Evolutionary conservation across 805 yeast genomes (phyloP), one percentile per base, ranked within the genome.

Genomic region (Kodamaea jinghongensis): DNA sequence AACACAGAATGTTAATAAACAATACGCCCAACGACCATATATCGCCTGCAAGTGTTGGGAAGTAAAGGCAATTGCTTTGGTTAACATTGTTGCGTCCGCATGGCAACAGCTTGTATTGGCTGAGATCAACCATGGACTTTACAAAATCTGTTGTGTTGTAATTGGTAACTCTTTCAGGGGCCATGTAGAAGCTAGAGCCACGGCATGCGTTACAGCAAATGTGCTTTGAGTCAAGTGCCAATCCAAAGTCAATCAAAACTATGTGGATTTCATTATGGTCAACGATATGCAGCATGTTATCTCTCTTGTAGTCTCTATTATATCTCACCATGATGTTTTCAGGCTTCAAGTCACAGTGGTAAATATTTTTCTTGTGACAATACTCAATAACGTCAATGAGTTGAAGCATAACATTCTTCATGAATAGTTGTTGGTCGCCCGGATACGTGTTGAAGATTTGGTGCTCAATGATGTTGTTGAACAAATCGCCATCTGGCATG

Each of bases 171-270:
- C 93, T 65, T 59, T 89, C 96, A 6, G 96, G 96, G 0, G 96
- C 85, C 96, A 90, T 89, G 64, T 89, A 89, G 61, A 86, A 90
- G 16, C 86, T 76, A 6, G 91, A 83, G 1, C 96, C 97, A 41
- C 95, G 76, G 48, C 95, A 88, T 14, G 81, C 78, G 51, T 84
- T 83, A 45, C 83, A 76, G 46, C 81, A 78, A 28, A 84, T 73
- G 41, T 55, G 62, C 29, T 70, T 64, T 8, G 76, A 72, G 34
- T 76, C 73, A 43, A 91, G 77, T 15, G 96, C 89, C 15, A 91
- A 70, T 4, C 98, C 98, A 62, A 93, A 91, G 65, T 91, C 99
- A 27, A 95, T 91, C 45, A 82, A 70, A 47, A 73, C 76, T 41
- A 83, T 67, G 40, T 65, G 72, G 39, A 71, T 58, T 43, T 80